Evolutionary conservation across 2,329 filamentous ascomycete genomes (phyloP), one percentile per base, ranked within the genome.

Genomic region (Botrytis pseudocinerea): DNA sequence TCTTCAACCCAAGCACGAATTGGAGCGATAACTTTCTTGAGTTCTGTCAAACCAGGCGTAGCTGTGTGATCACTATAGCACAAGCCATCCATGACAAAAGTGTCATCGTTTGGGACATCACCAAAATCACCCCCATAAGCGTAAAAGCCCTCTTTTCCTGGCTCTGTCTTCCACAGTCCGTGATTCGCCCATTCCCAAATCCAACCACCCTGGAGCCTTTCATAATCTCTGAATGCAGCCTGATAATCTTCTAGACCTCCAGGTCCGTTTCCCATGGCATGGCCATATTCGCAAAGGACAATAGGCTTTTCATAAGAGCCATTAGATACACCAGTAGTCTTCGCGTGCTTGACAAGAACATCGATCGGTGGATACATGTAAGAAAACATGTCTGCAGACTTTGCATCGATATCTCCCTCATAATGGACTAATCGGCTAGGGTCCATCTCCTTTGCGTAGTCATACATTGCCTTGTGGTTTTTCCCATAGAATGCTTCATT

Each of bases 231-330:
- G 82, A 93, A 93, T 0, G 86, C 85, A 59, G 89, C 84, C 66
- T 91, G 84, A 74, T 93, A 93, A 74, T 93, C 91, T 74, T 91
- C 86, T 18, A 93, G 84, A 48, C 87, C 88, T 1, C 92, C 91
- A 0, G 92, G 92, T 0, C 91, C 91, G 77, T 93, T 93, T 9
- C 92, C 92, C 91, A 93, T 93, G 1, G 92, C 90, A 77, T 89
- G 87, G 0, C 81, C 86, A 74, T 87, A 89, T 75, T 90, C 87
- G 77, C 86, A 88, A 4, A 88, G 84, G 1, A 92, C 82, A 1
- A 92, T 82, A 0, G 89, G 89, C 81, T 92, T 89, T 5, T 77
- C 66, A 63, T 75, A 77, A 10, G 71, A 32, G 10, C 84, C 85
- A 65, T 85, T 82, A 74, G 85, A 81, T 54, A 85, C 83, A 1